Percentiles rank a stretch among this genome's conserved stretches.
phyloP scores from a whole-genome alignment of 768 basidiomycete species.

The Tephrocybe rancida region DNA sequence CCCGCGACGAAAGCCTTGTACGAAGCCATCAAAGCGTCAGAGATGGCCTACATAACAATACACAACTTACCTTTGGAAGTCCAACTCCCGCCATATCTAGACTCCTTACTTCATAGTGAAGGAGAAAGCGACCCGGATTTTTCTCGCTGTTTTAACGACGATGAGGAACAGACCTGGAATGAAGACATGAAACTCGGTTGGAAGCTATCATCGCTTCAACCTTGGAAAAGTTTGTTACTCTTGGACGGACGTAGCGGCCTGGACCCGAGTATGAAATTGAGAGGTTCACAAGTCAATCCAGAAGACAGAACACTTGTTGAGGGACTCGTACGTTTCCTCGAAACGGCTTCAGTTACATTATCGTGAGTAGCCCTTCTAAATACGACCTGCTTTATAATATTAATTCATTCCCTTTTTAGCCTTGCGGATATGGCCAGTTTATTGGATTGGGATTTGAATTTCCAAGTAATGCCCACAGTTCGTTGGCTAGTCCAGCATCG shows the following conservation, averaged over 20 bases:
- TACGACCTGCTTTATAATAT: conserved; percentile 3
- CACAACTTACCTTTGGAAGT: conserved; percentile 82
- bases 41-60: conserved; percentile 78
- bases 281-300: conserved; percentile 57
- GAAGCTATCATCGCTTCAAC: conserved; percentile 72
- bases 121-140: conserved; percentile 54
- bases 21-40: conserved; percentile 73
- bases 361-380: conserved; percentile 52
- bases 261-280: conserved; percentile 62
- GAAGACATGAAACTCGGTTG: conserved; percentile 71
- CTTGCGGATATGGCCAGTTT: conserved; percentile 79
- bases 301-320: conserved; percentile 73
- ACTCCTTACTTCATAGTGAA: conserved; percentile 67
- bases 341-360: conserved; percentile 71
- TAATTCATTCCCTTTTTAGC: conserved; percentile 34
- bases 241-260: conserved; percentile 60
- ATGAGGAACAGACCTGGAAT: conserved; percentile 61
- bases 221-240: conserved; percentile 91
- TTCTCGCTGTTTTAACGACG: conserved; percentile 52
- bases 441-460: conserved; percentile 81
- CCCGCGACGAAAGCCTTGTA: conserved; percentile 80
- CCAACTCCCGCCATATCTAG: conserved; percentile 83
- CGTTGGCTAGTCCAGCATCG: conserved; percentile 91
- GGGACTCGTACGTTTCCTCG: conserved; percentile 74
- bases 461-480: conserved; percentile 87